phyloP scores from a whole-genome alignment of 2,329 filamentous ascomycete species.

The Aspergillus pseudoglaucus region DNA sequence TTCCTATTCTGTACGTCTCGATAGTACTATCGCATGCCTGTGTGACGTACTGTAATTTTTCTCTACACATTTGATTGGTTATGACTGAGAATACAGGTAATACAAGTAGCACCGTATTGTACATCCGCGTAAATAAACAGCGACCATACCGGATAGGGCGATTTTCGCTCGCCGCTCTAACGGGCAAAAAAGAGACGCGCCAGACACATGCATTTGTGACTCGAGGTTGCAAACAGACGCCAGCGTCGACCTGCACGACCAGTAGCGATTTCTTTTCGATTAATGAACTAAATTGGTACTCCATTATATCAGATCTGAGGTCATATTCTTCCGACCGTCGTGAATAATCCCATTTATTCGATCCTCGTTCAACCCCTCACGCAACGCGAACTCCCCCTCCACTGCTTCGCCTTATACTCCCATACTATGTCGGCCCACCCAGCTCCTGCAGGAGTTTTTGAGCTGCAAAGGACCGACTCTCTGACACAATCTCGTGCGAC shows the following conservation, averaged over 20 bases:
- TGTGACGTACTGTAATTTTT: not conserved
- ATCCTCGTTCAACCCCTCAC: not conserved
- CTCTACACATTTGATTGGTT: not conserved
- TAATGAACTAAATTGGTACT: no score
- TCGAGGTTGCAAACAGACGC: not conserved
- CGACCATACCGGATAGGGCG: constrained; percentile 5
- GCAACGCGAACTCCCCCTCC: not conserved
- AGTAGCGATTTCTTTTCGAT: not conserved
- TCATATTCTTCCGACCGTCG: no score
- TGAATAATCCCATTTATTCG: not conserved
- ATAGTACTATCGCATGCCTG: no score
- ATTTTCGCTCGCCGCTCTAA: constrained; percentile 6
- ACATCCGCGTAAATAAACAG: constrained; percentile 5
- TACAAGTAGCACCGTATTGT: not conserved
- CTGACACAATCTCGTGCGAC: constrained; percentile 7
- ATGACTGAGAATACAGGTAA: not conserved
- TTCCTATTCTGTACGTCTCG: constrained; percentile 16
- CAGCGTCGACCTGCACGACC: not conserved
- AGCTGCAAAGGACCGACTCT: constrained; percentile 15
- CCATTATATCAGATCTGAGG: no score
- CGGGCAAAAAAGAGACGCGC: not conserved
- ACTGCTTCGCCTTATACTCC: not conserved
- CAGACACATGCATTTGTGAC: not conserved
- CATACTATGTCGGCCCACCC: constrained; percentile 21
- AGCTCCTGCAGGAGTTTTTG: constrained; percentile 19